A percentile compares a stretch with the other conserved stretches of the same genome.
Evolutionary conservation across 2,329 filamentous ascomycete genomes (phyloP).

Genomic region (Fusarium torreyae): DNA sequence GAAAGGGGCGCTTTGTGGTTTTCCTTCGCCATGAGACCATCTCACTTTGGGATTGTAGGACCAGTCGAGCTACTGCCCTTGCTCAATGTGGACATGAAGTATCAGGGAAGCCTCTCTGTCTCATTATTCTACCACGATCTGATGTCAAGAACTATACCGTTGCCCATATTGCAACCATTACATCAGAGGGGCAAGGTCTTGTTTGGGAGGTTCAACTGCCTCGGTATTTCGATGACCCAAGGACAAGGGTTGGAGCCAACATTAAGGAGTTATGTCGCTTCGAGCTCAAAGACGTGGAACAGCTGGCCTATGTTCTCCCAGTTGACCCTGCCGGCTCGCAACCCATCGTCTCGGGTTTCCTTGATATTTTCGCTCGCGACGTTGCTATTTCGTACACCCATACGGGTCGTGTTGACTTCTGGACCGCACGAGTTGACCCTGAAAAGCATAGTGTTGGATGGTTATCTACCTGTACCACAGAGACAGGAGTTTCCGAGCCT

Average conservation of each 20-base stretch:
- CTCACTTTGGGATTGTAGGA: slow-evolving; percentile 84
- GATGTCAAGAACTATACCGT: slow-evolving; percentile 70
- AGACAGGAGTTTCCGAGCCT: slow-evolving; percentile 81
- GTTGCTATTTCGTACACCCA: slow-evolving; percentile 88
- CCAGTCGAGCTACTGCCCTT: slow-evolving; percentile 70
- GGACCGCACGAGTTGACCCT: slow-evolving; percentile 83
- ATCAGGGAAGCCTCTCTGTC: slow-evolving; percentile 81
- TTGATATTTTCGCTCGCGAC: slow-evolving; percentile 89
- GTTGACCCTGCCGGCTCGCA: slow-evolving; percentile 88
- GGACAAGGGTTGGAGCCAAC: slow-evolving; percentile 41
- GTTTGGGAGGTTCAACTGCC: slow-evolving; percentile 85
- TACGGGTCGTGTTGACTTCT: slow-evolving; percentile 82
- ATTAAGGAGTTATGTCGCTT: slow-evolving; percentile 81
- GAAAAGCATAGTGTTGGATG: slow-evolving; percentile 78
- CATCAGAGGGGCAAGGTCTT: slow-evolving; percentile 81
- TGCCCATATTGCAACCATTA: slow-evolving; percentile 85
- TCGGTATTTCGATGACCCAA: slow-evolving; percentile 54
- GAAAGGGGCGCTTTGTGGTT: slow-evolving; percentile 84
- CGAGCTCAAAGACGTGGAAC: slow-evolving; percentile 72
- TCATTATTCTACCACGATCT: slow-evolving; percentile 79
- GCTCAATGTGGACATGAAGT: slow-evolving; percentile 66
- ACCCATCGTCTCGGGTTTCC: slow-evolving; percentile 80
- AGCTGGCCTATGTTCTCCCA: slow-evolving; percentile 78
- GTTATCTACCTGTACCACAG: slow-evolving; percentile 85
- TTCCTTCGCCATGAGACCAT: slow-evolving; percentile 81